Evolutionary conservation across 148 eudicot species (phyloP).

Genomic region (Cornus controversa): DNA sequence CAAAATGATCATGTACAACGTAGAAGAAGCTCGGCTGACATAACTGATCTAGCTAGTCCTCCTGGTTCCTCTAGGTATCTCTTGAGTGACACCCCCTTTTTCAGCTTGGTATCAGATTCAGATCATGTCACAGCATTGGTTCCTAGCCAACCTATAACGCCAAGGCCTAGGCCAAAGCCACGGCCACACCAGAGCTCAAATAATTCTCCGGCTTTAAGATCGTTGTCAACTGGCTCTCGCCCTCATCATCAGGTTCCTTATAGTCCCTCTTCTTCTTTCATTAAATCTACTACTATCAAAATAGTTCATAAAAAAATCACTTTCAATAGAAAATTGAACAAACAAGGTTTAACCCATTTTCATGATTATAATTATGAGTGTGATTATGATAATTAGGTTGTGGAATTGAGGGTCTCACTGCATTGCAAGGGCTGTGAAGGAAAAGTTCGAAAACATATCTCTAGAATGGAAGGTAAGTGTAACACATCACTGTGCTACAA

Average conservation of each 20-base stretch:
- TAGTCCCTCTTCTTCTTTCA: conserved; percentile 3
- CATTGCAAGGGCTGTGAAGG: conserved; percentile 96
- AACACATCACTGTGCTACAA: background rate
- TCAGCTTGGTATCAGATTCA: conserved; percentile 15
- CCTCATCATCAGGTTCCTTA: conserved; percentile 50
- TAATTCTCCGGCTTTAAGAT: conserved; percentile 31
- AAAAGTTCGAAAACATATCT: conserved; percentile 81
- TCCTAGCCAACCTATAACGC: conserved; percentile 15
- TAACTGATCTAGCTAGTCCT: conserved; percentile 36
- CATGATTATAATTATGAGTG: background rate
- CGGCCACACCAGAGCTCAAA: background rate
- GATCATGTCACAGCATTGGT: conserved; percentile 21
- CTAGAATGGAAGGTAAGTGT: conserved; percentile 80
- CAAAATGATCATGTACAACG: conserved; percentile 14
- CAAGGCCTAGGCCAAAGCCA: background rate
- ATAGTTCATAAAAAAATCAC: background rate
- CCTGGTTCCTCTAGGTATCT: conserved; percentile 54
- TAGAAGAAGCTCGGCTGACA: conserved; percentile 61
- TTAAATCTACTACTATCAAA: background rate
- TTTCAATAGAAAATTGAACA: no score
- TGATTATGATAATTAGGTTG: conserved; percentile 42
- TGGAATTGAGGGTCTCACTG: conserved; percentile 76
- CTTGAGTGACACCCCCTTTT: conserved; percentile 44
- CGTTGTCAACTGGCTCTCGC: conserved; percentile 30
- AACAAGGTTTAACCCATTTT: background rate